Conservation (phyloP, 768 basidiomycete species). For the Suillus spraguei region DNA sequence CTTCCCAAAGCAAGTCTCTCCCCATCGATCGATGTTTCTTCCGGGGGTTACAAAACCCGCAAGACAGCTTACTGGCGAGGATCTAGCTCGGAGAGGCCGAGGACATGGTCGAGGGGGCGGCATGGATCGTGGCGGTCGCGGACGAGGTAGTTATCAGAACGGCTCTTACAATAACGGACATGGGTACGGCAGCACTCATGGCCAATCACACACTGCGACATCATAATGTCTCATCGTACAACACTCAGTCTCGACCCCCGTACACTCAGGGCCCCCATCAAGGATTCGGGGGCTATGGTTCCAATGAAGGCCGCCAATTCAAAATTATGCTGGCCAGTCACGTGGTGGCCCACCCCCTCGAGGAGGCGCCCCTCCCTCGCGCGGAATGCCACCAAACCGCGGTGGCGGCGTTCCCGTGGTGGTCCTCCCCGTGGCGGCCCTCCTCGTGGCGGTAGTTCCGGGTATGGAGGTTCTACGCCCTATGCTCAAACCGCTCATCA, state of each 20-base stretch:
- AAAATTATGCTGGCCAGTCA: slow-evolving; percentile 27
- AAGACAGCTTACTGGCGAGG: slow-evolving; percentile 63
- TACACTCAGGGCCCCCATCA: slow-evolving; percentile 22
- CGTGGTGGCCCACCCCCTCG: slow-evolving; percentile 26
- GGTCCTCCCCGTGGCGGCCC: slow-evolving; percentile 15
- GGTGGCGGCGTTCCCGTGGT: slow-evolving; percentile 18
- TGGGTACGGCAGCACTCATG: slow-evolving; percentile 20
- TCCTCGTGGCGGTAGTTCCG: slow-evolving; percentile 23
- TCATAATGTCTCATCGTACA: slow-evolving; percentile 22
- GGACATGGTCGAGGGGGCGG: slow-evolving; percentile 50
- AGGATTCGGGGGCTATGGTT: slow-evolving; percentile 35
- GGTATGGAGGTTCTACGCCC: slow-evolving; percentile 22
- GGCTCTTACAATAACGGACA: slow-evolving; percentile 20
- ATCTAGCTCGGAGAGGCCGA: slow-evolving; percentile 59
- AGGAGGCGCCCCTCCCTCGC: slow-evolving; percentile 8
- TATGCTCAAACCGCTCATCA: slow-evolving; percentile 24
- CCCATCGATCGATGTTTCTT: slow-evolving; percentile 84
- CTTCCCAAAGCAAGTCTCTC: slow-evolving; percentile 85
- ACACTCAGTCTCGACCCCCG: slow-evolving; percentile 16
- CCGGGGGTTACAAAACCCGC: slow-evolving; percentile 65
- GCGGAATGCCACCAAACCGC: slow-evolving; percentile 16
- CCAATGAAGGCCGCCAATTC: slow-evolving; percentile 32
- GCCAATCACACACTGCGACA: slow-evolving; percentile 16
- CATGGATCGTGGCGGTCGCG: slow-evolving; percentile 37
- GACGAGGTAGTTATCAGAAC: slow-evolving; percentile 34